Conservation (phyloP, 345 rosid species). For the Schrenkiella parvula region DNA sequence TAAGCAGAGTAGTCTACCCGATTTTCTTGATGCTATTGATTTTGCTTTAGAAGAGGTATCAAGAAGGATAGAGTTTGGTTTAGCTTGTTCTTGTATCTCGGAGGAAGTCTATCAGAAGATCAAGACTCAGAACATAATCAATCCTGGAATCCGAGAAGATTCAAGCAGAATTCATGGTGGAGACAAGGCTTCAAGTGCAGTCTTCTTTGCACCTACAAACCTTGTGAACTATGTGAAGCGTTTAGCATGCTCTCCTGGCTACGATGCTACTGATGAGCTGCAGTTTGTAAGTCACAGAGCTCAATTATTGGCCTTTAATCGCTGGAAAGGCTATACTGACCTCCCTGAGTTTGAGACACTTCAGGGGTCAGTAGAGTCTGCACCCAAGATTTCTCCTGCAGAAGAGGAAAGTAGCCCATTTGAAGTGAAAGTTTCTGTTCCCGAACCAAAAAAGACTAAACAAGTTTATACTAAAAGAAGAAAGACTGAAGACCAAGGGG, state of each 20-base stretch:
- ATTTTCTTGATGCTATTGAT: slow-evolving; percentile 53
- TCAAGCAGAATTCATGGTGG: slow-evolving; percentile 41
- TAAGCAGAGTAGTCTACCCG: slow-evolving; percentile 48
- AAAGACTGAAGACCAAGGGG: slow-evolving; percentile 30
- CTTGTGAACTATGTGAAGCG: slow-evolving; percentile 43
- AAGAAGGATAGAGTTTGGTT: slow-evolving; percentile 64
- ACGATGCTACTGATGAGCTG: slow-evolving; percentile 41
- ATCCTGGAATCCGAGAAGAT: slow-evolving; percentile 55
- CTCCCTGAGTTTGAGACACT: slow-evolving; percentile 55
- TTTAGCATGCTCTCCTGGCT: slow-evolving; percentile 41
- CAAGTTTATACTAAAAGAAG: slow-evolving; percentile 27
- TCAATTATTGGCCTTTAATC: slow-evolving; percentile 55
- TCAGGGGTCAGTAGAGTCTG: slow-evolving; percentile 42
- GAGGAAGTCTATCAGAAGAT: slow-evolving; percentile 41
- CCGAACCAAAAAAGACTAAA: slow-evolving; percentile 26
- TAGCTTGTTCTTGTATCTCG: slow-evolving; percentile 68
- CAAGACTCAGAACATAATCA: slow-evolving; percentile 48
- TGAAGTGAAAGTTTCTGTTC: slow-evolving; percentile 23
- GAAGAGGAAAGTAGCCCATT: slow-evolving; percentile 17
- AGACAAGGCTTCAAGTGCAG: slow-evolving; percentile 43
- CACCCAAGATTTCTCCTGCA: slow-evolving; percentile 36
- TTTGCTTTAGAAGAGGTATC: slow-evolving; percentile 72
- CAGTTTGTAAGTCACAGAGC: slow-evolving; percentile 45
- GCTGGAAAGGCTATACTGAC: slow-evolving; percentile 57
- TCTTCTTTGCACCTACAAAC: slow-evolving; percentile 52